Evolutionary conservation across 192 early-diverging fungal species (phyloP).

Genomic region (Haplosporangium gracile): DNA sequence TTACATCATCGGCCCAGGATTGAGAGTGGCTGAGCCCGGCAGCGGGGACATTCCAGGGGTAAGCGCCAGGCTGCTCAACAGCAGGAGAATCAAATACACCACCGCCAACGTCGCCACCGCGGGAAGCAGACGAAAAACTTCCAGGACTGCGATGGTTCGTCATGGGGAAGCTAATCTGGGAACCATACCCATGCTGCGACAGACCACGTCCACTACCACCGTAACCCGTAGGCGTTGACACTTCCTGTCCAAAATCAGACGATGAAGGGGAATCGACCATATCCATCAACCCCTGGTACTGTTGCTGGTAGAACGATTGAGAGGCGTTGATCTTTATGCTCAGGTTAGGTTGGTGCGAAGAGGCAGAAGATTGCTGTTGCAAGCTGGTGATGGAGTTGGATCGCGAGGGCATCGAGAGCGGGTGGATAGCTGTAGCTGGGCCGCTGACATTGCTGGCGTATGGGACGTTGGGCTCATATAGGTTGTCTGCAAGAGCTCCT

Average conservation of each 20-base stretch:
- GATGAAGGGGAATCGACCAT: slow-evolving; percentile 44
- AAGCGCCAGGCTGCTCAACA: slow-evolving; percentile 35
- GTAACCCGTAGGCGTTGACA: neutral
- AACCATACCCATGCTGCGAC: slow-evolving; percentile 22
- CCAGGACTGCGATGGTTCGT: slow-evolving; percentile 35
- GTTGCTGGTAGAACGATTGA: slow-evolving; percentile 27
- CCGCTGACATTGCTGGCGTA: slow-evolving; percentile 13
- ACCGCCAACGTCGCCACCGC: neutral
- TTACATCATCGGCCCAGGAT: slow-evolving; percentile 52
- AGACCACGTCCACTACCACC: slow-evolving; percentile 18
- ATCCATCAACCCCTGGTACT: slow-evolving; percentile 52
- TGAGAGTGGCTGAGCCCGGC: slow-evolving; percentile 27
- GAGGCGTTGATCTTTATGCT: slow-evolving; percentile 30
- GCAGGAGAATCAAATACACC: slow-evolving; percentile 41
- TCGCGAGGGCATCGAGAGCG: slow-evolving; percentile 17
- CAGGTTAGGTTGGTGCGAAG: neutral
- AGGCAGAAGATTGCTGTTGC: slow-evolving; percentile 5
- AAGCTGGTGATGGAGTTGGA: slow-evolving; percentile 40
- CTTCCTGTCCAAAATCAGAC: slow-evolving; percentile 14
- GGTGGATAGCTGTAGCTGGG: neutral
- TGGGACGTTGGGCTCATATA: slow-evolving; percentile 18
- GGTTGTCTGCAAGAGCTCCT: slow-evolving; percentile 18
- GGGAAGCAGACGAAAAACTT: slow-evolving; percentile 30
- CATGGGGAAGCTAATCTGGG: slow-evolving; percentile 14
- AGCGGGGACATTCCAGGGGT: slow-evolving; percentile 33